phyloP scores from a whole-genome alignment of 208 protist genomes.

The Sergeia podlipaevii region DNA sequence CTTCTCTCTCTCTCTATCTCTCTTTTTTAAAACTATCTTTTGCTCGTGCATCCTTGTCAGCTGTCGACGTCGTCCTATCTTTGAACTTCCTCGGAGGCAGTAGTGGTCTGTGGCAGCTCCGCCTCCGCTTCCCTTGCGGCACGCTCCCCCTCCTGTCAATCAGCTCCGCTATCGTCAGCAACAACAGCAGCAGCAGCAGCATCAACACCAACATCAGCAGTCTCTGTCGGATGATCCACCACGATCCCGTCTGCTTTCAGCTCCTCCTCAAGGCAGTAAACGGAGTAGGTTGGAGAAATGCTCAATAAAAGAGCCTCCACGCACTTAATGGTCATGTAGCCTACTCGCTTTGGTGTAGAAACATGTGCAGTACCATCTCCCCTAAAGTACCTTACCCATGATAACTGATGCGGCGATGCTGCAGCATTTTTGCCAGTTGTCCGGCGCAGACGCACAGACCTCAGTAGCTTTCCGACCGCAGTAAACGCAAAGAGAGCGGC shows the following conservation, averaged over 20 bases:
- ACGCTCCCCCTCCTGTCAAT: too few species aligned
- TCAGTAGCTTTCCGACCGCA: constrained; percentile 7
- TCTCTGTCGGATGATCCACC: constrained; percentile 5
- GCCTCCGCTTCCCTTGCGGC: neutral
- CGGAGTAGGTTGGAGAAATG: constrained; percentile 60
- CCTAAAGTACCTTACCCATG: constrained; percentile 7
- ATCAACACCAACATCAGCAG: neutral
- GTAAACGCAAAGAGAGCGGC: neutral
- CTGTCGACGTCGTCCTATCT: too few species aligned
- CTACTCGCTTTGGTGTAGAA: constrained; percentile 16
- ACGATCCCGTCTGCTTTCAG: constrained; percentile 62
- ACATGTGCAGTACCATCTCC: constrained; percentile 8
- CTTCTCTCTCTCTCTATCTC: too few species aligned
- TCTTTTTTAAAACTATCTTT: too few species aligned
- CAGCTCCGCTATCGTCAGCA: too few species aligned
- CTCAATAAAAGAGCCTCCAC: constrained; percentile 62
- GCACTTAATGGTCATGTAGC: constrained; percentile 58
- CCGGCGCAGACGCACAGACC: neutral
- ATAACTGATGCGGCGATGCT: neutral
- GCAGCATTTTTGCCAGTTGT: neutral
- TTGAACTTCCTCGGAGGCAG: neutral
- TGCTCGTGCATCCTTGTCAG: too few species aligned
- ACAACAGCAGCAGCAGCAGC: neutral
- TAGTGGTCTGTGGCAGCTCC: neutral
- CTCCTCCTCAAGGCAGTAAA: constrained; percentile 57